Base-by-base conservation (phyloP, 2,329 filamentous ascomycete genomes). In the Paraphaeosphaeria minitans region DNA sequence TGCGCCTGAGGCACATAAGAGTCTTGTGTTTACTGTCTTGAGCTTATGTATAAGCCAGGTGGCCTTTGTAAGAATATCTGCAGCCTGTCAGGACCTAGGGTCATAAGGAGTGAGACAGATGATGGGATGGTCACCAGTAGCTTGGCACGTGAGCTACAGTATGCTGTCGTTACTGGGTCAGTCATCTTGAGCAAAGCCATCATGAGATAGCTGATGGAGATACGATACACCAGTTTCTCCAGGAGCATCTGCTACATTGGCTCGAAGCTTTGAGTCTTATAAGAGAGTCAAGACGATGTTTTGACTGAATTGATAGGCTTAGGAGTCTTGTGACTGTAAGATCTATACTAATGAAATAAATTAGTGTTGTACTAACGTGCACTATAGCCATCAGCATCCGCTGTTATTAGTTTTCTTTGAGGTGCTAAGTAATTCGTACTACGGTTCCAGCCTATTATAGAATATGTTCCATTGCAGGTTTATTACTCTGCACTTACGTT, bases 191-290 rank as follows among this genome's bases (percentile, higher is more conserved):
- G 59, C 55, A 67, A 31, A 72, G 61, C 46, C n/a, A n/a, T n/a
- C n/a, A n/a, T n/a, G 51, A 53, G 24, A 8, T 45, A 24, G 13
- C 31, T 31, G 65, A 77, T 52, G 58, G 59, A 21, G 65, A 70
- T 46, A 22, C 63, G 29, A 68, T 72, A 4, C 60, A 79, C 52
- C 1, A 52, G 0, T 82, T 82, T 59, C 63, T 82, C 4, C 57
- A 67, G 14, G 9, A 59, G 14, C 74, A 80, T 27, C 69, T 81
- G 51, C 76, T 82, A 2, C 67, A 81, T 53, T 82, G 78, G 79
- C 65, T 83, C 2, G 79, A 83, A 56, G 74, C 77, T 31, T 68
- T 82, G 2, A 77, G 77, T 46, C 69, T 79, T 4, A 58, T 78
- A 14, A 47, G 54, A 10, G 59, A 63, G 24, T 3, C 6, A 27